Evolutionary conservation across 73 alveolate genomes (phyloP).

Genomic region (Blepharisma japonicum): DNA sequence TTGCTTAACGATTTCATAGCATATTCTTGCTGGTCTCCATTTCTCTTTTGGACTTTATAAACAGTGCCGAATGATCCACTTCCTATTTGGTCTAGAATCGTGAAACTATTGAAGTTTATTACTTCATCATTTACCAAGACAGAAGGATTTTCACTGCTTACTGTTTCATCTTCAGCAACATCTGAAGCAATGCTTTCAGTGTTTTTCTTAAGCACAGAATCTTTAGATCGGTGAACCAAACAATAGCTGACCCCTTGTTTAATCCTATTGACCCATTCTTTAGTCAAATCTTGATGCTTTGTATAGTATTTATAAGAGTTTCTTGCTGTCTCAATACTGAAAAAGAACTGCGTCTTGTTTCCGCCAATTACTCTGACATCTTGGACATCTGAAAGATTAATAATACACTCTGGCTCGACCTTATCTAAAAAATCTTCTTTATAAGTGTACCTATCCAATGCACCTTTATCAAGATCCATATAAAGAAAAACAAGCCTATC

Average conservation of each 20-base stretch:
- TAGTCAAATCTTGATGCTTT: not conserved
- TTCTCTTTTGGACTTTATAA: constrained; percentile 22
- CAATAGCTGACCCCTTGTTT: constrained; percentile 14
- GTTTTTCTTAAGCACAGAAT: constrained; percentile 12
- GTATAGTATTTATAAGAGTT: not conserved
- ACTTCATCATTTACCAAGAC: constrained; percentile 30
- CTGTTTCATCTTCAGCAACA: constrained; percentile 26
- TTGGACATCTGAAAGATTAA: constrained; percentile 7
- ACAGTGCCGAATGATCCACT: constrained; percentile 43
- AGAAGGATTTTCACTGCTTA: not conserved
- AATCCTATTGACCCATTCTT: constrained; percentile 27
- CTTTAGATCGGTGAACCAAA: not conserved
- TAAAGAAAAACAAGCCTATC: constrained; percentile 5
- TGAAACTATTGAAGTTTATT: constrained; percentile 16
- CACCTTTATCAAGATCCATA: not conserved
- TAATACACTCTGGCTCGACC: not conserved
- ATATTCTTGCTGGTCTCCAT: constrained; percentile 24
- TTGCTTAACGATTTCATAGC: constrained; percentile 38
- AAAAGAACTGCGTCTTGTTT: not conserved
- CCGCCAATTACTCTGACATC: not conserved
- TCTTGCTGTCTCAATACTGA: not conserved
- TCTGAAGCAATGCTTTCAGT: not conserved
- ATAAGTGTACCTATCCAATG: not conserved
- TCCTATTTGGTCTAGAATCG: constrained; percentile 30
- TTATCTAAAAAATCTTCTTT: not conserved